Evolutionary conservation across 495 filamentous ascomycete genomes (phyloP).

Genomic region (Corynascus novoguineensis): DNA sequence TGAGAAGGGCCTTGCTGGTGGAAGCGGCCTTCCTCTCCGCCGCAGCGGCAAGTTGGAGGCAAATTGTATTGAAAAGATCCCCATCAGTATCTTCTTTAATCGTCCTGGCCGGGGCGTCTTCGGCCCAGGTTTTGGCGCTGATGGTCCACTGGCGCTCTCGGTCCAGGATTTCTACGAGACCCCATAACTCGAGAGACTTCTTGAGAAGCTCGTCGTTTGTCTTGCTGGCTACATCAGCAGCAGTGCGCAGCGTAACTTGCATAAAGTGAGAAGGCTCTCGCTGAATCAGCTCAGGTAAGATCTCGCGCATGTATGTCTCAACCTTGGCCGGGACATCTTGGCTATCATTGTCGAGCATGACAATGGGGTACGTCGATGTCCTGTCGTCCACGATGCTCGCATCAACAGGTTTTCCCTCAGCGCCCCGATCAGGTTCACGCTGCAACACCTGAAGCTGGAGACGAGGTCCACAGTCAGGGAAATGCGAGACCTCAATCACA

Average conservation of each 20-base stretch:
- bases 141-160: conserved; percentile 63
- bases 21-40: conserved; percentile 65
- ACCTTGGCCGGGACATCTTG: conserved; percentile 64
- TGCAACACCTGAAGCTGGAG: conserved; percentile 52
- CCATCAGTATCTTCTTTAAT: conserved; percentile 40
- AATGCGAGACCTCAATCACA: conserved; percentile 64
- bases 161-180: conserved; percentile 67
- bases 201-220: conserved; percentile 61
- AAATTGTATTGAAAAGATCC: conserved; percentile 48
- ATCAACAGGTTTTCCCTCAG: conserved; percentile 32
- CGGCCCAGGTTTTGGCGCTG: conserved; percentile 30
- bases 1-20: conserved; percentile 63
- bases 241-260: conserved; percentile 57
- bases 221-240: conserved; percentile 47
- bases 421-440: conserved; percentile 42
- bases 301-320: conserved; percentile 64
- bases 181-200: conserved; percentile 69
- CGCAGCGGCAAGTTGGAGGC: conserved; percentile 66
- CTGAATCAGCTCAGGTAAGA: conserved; percentile 55
- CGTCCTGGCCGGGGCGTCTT: conserved; percentile 26
- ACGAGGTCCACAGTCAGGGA: conserved; percentile 51
- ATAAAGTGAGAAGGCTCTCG: conserved; percentile 64
- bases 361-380: conserved; percentile 36
- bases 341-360: conserved; percentile 59
- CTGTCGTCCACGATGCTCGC: conserved; percentile 32